Evolutionary conservation across 1,284 basidiomycete species (phyloP).

Genomic region (Ustilago esculenta): DNA sequence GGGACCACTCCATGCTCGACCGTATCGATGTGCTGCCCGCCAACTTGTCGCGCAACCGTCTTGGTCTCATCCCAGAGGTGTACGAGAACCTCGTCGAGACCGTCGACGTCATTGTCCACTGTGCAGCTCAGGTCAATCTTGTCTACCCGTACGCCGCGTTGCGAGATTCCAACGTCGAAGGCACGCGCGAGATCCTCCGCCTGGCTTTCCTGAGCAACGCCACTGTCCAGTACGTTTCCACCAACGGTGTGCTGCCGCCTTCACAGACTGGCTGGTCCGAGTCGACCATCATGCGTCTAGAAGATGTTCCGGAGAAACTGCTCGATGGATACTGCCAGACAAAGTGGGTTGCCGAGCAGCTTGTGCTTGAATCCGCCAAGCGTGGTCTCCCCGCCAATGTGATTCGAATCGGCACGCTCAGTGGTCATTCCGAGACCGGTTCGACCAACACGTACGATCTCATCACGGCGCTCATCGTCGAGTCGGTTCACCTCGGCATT

Average conservation of each 20-base stretch:
- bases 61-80: conserved; percentile 55
- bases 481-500: conserved; percentile 62
- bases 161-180: conserved; percentile 64
- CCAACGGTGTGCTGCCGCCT: conserved; percentile 66
- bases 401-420: conserved; percentile 65
- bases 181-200: conserved; percentile 67
- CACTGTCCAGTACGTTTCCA: conserved; percentile 66
- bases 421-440: conserved; percentile 62
- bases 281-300: conserved; percentile 53
- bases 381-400: conserved; percentile 65
- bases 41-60: conserved; percentile 58
- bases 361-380: conserved; percentile 58
- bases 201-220: conserved; percentile 64
- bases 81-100: conserved; percentile 57
- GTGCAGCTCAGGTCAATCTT: conserved; percentile 66
- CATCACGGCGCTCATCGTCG: conserved; percentile 64
- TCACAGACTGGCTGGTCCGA: conserved; percentile 62
- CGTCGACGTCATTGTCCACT: conserved; percentile 64
- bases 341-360: conserved; percentile 67
- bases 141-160: conserved; percentile 67
- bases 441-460: conserved; percentile 65
- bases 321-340: conserved; percentile 68
- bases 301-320: conserved; percentile 63
- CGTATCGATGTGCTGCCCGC: conserved; percentile 64
- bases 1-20: conserved; percentile 62